A percentile compares a stretch with the other conserved stretches of the same genome.
Conservation (phyloP, 164 flowering plant genomes). For the Sedum album region DNA sequence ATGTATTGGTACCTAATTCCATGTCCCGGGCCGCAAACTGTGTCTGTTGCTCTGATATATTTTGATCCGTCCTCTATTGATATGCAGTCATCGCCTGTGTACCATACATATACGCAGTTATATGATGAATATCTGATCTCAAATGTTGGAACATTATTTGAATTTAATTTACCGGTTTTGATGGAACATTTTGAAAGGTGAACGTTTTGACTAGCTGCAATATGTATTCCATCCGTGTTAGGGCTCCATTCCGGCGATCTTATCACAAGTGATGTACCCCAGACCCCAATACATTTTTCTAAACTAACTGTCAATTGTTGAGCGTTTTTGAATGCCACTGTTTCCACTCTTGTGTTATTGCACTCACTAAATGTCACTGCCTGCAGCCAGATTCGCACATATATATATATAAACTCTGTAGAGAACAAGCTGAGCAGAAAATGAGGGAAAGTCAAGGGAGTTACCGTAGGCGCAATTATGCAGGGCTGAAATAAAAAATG, state of each 20-base stretch:
- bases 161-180: constrained; percentile 37
- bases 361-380: constrained; percentile 57
- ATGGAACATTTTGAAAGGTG: constrained; percentile 29
- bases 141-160: neutral
- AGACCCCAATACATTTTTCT: constrained; percentile 37
- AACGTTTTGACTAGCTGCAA: constrained; percentile 39
- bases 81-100: constrained; percentile 8
- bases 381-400: constrained; percentile 30
- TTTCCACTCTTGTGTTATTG: constrained; percentile 39
- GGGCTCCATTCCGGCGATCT: constrained; percentile 58
- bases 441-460: neutral
- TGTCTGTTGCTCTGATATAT: constrained; percentile 26
- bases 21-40: constrained; percentile 56
- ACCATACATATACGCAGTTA: neutral
- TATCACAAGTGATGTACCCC: constrained; percentile 29
- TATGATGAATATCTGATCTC: neutral
- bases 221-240: constrained; percentile 79
- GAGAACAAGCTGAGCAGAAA: too few species aligned
- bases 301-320: constrained; percentile 71
- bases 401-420: neutral
- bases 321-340: constrained; percentile 39
- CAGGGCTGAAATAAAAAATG: constrained; percentile 54
- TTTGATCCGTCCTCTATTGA: constrained; percentile 26
- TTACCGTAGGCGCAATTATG: constrained; percentile 79
- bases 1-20: neutral